Base-by-base conservation (phyloP, 2,329 filamentous ascomycete genomes). In the Colletotrichum gloeosporioides region DNA sequence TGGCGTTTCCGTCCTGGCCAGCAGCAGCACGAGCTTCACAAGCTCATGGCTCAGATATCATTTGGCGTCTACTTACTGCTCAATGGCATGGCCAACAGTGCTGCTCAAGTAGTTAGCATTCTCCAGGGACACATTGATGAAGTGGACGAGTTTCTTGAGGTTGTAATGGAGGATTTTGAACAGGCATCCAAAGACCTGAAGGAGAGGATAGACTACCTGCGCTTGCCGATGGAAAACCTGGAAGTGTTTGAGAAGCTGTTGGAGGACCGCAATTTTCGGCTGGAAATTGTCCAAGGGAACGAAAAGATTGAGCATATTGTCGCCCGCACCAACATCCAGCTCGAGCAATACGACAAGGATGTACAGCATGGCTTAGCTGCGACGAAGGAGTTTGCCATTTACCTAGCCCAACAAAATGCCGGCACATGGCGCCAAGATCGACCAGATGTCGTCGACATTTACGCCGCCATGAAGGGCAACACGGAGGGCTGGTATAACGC, bases 111-210 rank as follows among this genome's bases (percentile, higher is more conserved):
- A 15, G 93, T 98, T 78, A 93, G 90, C 78, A 99, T 99, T 69
- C 89, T 99, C 72, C 95, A 98, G 82, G 93, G 92, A 16, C 96
- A 99, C 84, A 97, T 99, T 77, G 95, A 98, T 82, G 96, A 99
- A 84, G 92, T 99, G 34, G 97, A 99, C 84, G 93, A 94, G 80
- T 98, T 98, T 81, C 88, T 99, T 39, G 95, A 98, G 83, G 92
- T 94, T 22, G 94, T 95, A 1, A 92, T 95, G 59, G 96, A 98
- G 80, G 96, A 98, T 82, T 92, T 98, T 68, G 91, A 94, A 62
- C 88, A 96, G 69, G 95, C 96, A 6, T 91, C 93, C 61, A 88
- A 92, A 76, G 97, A 99, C 82, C 92, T 99, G 78, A 90, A 91
- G 71, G 94, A 95, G 77, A 92, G 96, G 29, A 93, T 98, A 77